A percentile compares a stretch with the other conserved stretches of the same genome.
phyloP scores from a whole-genome alignment of 2,329 filamentous ascomycete genomes.

The Sclerotinia minor region DNA sequence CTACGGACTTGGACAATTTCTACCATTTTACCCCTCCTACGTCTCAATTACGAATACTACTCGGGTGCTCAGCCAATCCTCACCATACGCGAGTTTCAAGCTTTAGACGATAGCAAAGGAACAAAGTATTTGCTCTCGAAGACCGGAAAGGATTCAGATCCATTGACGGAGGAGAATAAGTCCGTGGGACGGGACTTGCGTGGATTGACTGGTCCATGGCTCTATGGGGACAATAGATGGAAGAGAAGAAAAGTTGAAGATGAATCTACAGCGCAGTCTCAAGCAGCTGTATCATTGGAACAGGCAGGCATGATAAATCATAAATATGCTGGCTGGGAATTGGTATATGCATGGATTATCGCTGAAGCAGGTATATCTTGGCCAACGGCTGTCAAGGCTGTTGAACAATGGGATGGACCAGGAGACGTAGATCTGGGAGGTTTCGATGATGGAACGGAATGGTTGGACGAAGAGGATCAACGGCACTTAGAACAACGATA shows the following conservation, averaged over 20 bases:
- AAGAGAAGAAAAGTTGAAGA: conserved; percentile 46
- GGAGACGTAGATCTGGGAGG: conserved; percentile 68
- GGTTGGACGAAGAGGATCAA: conserved; percentile 61
- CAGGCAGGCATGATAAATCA: conserved; percentile 36
- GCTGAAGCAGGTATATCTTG: conserved; percentile 60
- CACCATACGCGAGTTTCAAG: conserved; percentile 64
- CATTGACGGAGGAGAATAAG: conserved; percentile 30
- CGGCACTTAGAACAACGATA: conserved; percentile 63
- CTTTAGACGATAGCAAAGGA: conserved; percentile 58
- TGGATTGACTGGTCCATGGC: conserved; percentile 71
- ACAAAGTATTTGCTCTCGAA: conserved; percentile 62
- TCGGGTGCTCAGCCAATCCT: conserved; percentile 47
- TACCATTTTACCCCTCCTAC: conserved; percentile 65
- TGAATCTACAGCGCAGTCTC: conserved; percentile 26
- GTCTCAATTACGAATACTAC: conserved; percentile 71
- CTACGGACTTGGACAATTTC: conserved; percentile 70
- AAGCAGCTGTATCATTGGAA: conserved; percentile 32
- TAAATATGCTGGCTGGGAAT: conserved; percentile 65
- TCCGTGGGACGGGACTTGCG: conserved; percentile 64
- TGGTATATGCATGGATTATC: conserved; percentile 67
- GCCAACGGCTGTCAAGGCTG: conserved; percentile 59
- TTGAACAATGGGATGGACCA: conserved; percentile 74
- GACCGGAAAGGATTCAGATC: conserved; percentile 44
- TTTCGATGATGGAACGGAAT: conserved; percentile 51
- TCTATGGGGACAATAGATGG: conserved; percentile 65